Percentiles rank a stretch among this genome's conserved stretches.
Evolutionary conservation across 2,329 filamentous ascomycete species (phyloP).

Genomic region (Colletotrichum nymphaeae): DNA sequence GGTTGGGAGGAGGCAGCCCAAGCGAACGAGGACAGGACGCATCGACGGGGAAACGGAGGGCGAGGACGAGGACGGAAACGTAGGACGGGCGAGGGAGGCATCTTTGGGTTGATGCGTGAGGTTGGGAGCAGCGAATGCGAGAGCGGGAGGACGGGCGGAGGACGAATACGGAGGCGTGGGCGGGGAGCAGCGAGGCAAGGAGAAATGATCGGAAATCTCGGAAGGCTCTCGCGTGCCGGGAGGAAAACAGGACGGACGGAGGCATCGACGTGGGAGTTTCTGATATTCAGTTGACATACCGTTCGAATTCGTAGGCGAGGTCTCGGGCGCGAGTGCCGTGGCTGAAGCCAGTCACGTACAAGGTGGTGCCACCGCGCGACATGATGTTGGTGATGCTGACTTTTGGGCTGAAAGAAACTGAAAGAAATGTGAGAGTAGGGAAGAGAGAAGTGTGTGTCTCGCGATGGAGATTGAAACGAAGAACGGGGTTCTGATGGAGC

Average conservation of each 20-base stretch:
- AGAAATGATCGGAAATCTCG: constrained; percentile 46
- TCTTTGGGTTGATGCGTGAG: constrained; percentile 32
- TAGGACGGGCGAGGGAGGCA: constrained; percentile 44
- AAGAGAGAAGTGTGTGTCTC: constrained; percentile 2
- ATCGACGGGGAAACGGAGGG: constrained; percentile 54
- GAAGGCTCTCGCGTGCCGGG: constrained; percentile 41
- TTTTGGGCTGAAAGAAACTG: constrained; percentile 14
- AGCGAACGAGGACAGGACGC: constrained; percentile 38
- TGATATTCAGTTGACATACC: constrained; percentile 80
- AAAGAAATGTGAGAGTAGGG: constrained; percentile 18
- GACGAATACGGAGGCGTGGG: constrained; percentile 49
- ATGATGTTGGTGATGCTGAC: constrained; percentile 60
- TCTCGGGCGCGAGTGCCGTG: constrained; percentile 98
- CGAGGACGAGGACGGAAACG: constrained; percentile 39
- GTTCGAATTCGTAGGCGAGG: constrained; percentile 99
- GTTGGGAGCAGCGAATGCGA: constrained; percentile 45
- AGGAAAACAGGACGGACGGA: constrained; percentile 56
- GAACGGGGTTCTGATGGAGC: constrained; percentile 29
- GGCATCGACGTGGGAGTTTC: constrained; percentile 57
- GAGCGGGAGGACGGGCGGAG: constrained; percentile 53
- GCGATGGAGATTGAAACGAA: constrained; percentile 5
- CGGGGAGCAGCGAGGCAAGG: constrained; percentile 44
- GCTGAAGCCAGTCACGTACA: constrained; percentile 99
- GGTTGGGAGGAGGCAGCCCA: constrained; percentile 22
- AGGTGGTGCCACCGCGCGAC: constrained; percentile 93